Evolutionary conservation across 805 yeast genomes (phyloP).

Genomic region (Wickerhamomyces bisporus): DNA sequence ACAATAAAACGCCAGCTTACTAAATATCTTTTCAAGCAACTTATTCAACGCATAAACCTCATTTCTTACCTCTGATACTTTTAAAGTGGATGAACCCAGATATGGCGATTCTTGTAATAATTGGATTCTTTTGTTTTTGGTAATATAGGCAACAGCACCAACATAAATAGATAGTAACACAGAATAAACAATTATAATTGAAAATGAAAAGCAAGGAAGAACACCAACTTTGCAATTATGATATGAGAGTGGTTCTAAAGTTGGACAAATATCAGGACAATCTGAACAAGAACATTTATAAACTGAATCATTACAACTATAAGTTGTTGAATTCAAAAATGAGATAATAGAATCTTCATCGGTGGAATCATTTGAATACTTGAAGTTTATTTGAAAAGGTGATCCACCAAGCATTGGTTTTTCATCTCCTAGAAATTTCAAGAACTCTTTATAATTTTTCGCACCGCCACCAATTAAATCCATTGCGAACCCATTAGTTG

Average conservation of each 20-base stretch:
- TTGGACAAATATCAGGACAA: constrained; percentile 78
- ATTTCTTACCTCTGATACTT: constrained; percentile 15
- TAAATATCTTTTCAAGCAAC: constrained; percentile 42
- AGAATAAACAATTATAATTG: constrained; percentile 48
- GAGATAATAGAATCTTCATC: constrained; percentile 8
- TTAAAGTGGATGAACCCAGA: constrained; percentile 20
- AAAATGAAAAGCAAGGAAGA: constrained; percentile 70
- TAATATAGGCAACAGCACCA: constrained; percentile 19
- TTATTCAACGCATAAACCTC: constrained; percentile 45
- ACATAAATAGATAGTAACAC: constrained; percentile 22
- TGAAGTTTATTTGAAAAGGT: constrained; percentile 86
- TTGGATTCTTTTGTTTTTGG: constrained; percentile 23
- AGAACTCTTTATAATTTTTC: constrained; percentile 57
- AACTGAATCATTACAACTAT: constrained; percentile 51
- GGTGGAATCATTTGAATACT: constrained; percentile 40
- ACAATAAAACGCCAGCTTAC: constrained; percentile 51
- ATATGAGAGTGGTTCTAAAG: constrained; percentile 41
- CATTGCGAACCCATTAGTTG: constrained; percentile 95
- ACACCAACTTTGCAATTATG: constrained; percentile 50
- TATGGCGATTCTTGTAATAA: constrained; percentile 40
- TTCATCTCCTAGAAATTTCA: constrained; percentile 90
- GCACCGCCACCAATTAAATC: constrained; percentile 99
- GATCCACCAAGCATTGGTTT: constrained; percentile 93
- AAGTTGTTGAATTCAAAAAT: constrained; percentile 19
- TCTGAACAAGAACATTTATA: constrained; percentile 89